Evolutionary conservation across 2,329 filamentous ascomycete species (phyloP), one percentile per base, ranked within the genome.

Genomic region (Colletotrichum euphorbiae): DNA sequence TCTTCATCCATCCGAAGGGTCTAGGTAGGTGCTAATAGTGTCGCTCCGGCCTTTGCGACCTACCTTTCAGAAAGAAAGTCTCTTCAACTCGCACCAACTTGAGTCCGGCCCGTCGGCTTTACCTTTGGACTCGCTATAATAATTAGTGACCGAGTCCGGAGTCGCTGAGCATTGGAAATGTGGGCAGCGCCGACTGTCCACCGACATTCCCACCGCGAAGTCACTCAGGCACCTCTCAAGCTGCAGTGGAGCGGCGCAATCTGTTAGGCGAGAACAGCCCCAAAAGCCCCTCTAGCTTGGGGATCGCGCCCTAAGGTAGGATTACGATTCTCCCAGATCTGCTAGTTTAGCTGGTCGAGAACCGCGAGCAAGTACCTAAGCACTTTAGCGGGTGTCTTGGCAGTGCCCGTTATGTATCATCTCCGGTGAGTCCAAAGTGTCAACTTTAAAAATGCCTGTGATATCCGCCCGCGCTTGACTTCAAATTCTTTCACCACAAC

Each of bases 81-180:
- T 3, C 21, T 13, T 38, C 24, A 28, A 7, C 15, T 21, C 15
- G 38, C 12, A 11, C 24, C 28, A 15, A n/a, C 45, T 9, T 6
- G 31, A 19, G 24, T n/a, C 24, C 15, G 40, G 38, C 46, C 21
- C 15, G 28, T 38, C 51, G 13, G 59, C 36, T 36, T 42, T 17
- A 45, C 42, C 40, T 7, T 13, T 54, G 21, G 40, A 7, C 54
- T 68, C 21, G 40, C 31, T 36, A n/a, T n/a, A n/a, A n/a, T n/a
- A n/a, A n/a, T 17, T 65, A 54, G 46, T 42, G 61, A 68, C 65
- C 52, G 54, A 65, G 61, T 65, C 60, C 46, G 60, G 45, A 68
- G 45, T 57, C 15, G 33, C 28, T 51, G 51, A 57, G 28, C 28
- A 17, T 58, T 45, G 36, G 52, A 57, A 67, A 64, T 67, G 65